These are phyloP conservation scores for Deuterostichococcus epilithicus DNA, from an alignment of 139 green algal genomes.

Conservation along the genomic window DNA sequence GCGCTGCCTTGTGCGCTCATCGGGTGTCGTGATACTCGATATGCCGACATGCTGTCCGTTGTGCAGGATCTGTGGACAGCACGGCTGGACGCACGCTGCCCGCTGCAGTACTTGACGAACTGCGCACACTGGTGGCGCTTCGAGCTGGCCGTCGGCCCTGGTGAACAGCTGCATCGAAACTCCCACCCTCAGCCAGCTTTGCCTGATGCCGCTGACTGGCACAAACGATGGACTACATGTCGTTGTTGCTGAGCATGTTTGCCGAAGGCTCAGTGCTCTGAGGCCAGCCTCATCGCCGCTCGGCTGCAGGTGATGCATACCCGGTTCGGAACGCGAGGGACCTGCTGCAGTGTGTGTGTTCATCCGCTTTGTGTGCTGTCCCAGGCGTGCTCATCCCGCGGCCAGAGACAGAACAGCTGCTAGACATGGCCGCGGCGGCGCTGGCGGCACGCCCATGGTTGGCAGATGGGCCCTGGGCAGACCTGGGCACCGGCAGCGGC, in stretches of 20 bases:
- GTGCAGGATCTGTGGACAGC: conserved; percentile 26
- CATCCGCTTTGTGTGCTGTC: not conserved
- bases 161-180: not conserved
- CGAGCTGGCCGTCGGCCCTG: conserved; percentile 58
- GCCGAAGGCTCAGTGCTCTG: too few relatives aligned
- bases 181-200: too few relatives aligned
- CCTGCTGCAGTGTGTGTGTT: conserved; percentile 41
- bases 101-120: conserved; percentile 86
- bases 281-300: not conserved
- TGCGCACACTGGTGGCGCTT: conserved; percentile 81
- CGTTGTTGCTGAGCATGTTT: too few relatives aligned
- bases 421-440: conserved; percentile 60
- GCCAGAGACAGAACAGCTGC: conserved; percentile 87
- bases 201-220: too few relatives aligned
- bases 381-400: conserved; percentile 87
- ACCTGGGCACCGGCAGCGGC: conserved; percentile 89
- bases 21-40: too few relatives aligned
- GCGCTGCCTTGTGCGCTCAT: not conserved
- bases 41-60: not conserved
- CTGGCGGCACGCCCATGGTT: conserved; percentile 26
- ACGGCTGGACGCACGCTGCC: conserved; percentile 23
- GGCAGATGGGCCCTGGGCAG: conserved; percentile 57
- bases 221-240: too few relatives aligned
- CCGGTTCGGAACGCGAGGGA: too few relatives aligned
- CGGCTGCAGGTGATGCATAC: not conserved